A percentile compares a stretch with the other conserved stretches of the same genome.
phyloP scores from a whole-genome alignment of 129 eudicot genomes.

The Centrapalus pauciflorus region DNA sequence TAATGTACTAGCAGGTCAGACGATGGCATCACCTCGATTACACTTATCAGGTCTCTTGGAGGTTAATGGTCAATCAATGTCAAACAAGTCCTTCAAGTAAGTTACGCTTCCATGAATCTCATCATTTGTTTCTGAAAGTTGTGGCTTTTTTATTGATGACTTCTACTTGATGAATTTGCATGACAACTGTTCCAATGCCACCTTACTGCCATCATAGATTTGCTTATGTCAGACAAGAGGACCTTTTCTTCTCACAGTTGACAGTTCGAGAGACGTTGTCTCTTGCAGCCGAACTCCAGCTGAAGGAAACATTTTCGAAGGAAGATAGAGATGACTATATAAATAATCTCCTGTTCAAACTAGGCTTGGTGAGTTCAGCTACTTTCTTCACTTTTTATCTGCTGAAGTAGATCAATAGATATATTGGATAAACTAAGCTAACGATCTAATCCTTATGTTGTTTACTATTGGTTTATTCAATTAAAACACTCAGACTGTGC shows the following conservation, averaged over 20 bases:
- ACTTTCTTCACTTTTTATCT: constrained; percentile 4
- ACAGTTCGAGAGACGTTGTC: constrained; percentile 97
- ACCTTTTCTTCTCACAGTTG: constrained; percentile 93
- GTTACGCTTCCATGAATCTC: constrained; percentile 10
- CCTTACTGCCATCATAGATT: constrained; percentile 41
- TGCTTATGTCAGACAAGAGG: constrained; percentile 97
- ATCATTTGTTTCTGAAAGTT: not conserved
- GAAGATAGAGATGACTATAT: constrained; percentile 89
- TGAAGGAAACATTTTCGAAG: constrained; percentile 60
- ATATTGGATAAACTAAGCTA: not conserved
- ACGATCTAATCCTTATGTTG: not conserved
- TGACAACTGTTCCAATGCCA: not conserved
- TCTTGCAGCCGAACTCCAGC: constrained; percentile 98
- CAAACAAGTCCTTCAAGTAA: constrained; percentile 71
- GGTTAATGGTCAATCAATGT: constrained; percentile 64
- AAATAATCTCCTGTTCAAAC: constrained; percentile 62
- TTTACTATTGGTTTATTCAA: not conserved
- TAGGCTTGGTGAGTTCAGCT: constrained; percentile 78
- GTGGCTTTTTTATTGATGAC: not conserved
- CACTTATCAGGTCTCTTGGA: constrained; percentile 87
- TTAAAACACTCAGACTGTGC: not conserved
- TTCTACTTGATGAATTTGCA: not conserved
- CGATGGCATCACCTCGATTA: constrained; percentile 58
- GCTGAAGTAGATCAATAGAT: not conserved
- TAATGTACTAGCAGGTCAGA: constrained; percentile 88